phyloP scores from a whole-genome alignment of 1,284 basidiomycete genomes.

The Trichosporon asahii region DNA sequence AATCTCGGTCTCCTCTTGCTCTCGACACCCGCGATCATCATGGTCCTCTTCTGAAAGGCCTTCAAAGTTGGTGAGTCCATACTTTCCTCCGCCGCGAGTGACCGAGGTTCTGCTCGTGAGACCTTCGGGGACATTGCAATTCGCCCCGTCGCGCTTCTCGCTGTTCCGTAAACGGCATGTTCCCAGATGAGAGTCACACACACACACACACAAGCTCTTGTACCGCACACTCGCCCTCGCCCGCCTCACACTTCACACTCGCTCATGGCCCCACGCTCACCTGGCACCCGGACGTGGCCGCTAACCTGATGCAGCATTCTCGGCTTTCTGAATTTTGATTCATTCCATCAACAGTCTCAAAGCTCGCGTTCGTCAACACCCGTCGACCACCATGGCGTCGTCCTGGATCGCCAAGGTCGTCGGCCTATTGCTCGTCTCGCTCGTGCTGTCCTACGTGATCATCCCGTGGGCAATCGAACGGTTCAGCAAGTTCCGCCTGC shows the following conservation, averaged over 20 bases:
- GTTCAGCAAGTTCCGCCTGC: constrained; percentile 21
- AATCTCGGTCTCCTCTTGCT: not conserved
- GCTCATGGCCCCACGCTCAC: not conserved
- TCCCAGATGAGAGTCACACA: not conserved
- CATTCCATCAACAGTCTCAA: not conserved
- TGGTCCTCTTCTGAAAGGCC: not conserved
- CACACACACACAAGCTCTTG: not conserved
- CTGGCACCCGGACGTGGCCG: not conserved
- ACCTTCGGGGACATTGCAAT: not conserved
- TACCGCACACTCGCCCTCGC: not conserved
- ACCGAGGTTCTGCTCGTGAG: not conserved
- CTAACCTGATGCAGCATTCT: not conserved
- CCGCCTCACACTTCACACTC: not conserved
- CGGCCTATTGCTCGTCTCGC: constrained; percentile 18
- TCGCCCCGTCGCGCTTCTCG: not conserved
- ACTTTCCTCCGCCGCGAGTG: not conserved
- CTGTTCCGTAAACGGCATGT: not conserved
- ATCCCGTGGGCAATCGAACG: constrained; percentile 25
- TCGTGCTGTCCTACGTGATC: constrained; percentile 23
- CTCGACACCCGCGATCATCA: not conserved
- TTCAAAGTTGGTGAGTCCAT: not conserved
- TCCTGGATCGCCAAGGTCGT: constrained; percentile 11
- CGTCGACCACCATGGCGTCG: constrained; percentile 6
- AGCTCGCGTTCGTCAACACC: not conserved
- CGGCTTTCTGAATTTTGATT: not conserved